These are phyloP conservation scores for Cornus kousa DNA, from an alignment of 148 eudicot genomes.

Conservation along the genomic window DNA sequence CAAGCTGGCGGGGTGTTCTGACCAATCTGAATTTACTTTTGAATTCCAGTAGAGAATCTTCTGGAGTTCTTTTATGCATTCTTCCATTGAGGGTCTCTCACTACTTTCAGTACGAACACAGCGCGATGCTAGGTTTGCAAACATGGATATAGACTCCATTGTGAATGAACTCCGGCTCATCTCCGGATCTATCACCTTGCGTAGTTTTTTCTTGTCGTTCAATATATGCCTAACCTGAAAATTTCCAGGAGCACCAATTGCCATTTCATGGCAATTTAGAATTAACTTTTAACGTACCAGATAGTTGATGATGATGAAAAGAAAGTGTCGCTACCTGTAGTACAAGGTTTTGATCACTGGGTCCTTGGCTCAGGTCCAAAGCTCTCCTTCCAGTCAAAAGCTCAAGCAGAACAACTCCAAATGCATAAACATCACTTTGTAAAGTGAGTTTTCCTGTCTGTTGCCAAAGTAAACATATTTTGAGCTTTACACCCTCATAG, in stretches of 20 bases:
- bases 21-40: constrained; percentile 81
- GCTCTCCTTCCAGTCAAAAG: constrained; percentile 93
- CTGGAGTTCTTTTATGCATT: constrained; percentile 82
- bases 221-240: constrained; percentile 71
- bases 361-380: constrained; percentile 85
- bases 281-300: too few species aligned
- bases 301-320: background rate
- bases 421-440: constrained; percentile 97
- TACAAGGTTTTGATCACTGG: constrained; percentile 87
- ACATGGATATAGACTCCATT: constrained; percentile 76
- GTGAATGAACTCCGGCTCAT: constrained; percentile 78
- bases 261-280: background rate
- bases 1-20: constrained; percentile 10
- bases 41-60: constrained; percentile 59
- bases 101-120: constrained; percentile 73
- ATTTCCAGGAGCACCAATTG: background rate
- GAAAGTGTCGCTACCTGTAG: constrained; percentile 53
- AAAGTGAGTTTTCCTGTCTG: constrained; percentile 97
- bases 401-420: constrained; percentile 96
- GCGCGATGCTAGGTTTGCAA: constrained; percentile 86
- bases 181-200: constrained; percentile 79
- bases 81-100: constrained; percentile 85
- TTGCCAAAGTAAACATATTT: constrained; percentile 24
- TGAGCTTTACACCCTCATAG: constrained; percentile 7
- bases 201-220: constrained; percentile 70